phyloP scores from a whole-genome alignment of 1,284 basidiomycete species.

The Trichosporon sp. region DNA sequence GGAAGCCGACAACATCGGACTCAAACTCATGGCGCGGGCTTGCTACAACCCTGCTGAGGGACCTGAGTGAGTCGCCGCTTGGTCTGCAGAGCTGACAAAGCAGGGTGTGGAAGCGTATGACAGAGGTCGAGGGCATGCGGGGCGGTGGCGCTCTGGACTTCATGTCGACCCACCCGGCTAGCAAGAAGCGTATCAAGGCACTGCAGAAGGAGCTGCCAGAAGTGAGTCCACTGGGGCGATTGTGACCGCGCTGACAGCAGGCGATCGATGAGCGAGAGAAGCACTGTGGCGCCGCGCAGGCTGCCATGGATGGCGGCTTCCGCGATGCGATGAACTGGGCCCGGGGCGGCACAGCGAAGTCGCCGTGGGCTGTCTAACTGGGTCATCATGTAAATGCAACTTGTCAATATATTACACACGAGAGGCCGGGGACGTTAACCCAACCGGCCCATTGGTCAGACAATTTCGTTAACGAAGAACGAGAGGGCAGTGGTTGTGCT shows the following conservation, averaged over 20 bases:
- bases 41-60: slow-evolving; percentile 53
- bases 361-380: too few relatives aligned
- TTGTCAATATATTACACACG: too few relatives aligned
- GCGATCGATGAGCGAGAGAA: not conserved
- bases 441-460: too few relatives aligned
- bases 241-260: not conserved
- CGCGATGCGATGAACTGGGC: not conserved
- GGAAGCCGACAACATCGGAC: slow-evolving; percentile 76
- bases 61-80: slow-evolving; percentile 54
- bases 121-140: slow-evolving; percentile 51
- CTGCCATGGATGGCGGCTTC: not conserved
- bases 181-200: slow-evolving; percentile 61
- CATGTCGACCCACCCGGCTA: slow-evolving; percentile 65
- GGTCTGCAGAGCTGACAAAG: not conserved
- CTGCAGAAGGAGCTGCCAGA: slow-evolving; percentile 1
- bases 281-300: not conserved
- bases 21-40: slow-evolving; percentile 58
- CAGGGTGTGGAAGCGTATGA: slow-evolving; percentile 66
- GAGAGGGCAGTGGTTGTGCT: too few relatives aligned
- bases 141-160: slow-evolving; percentile 42
- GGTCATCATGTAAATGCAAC: too few relatives aligned
- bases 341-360: not conserved
- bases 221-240: not conserved
- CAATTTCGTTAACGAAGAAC: too few relatives aligned
- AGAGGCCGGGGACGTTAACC: too few relatives aligned